These are phyloP conservation scores for Fusarium mangiferae DNA, from an alignment of 2,329 filamentous ascomycete genomes.

Conservation along the genomic window DNA sequence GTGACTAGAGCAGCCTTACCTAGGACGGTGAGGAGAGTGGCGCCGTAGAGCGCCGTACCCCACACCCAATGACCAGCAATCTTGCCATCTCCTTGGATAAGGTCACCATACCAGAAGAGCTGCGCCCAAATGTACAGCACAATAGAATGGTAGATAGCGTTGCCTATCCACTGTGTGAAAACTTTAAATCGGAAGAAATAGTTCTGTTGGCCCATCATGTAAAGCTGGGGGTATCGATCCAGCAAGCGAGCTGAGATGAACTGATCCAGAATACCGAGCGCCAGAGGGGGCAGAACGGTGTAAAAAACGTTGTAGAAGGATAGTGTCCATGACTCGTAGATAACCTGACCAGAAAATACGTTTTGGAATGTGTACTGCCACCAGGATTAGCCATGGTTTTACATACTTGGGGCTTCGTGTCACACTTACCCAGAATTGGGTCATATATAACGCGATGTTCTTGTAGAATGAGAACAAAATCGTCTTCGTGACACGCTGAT, in stretches of 20 bases:
- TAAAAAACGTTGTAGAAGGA: constrained; percentile 99
- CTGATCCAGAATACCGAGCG: constrained; percentile 96
- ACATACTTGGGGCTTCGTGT: neutral
- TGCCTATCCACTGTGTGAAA: constrained; percentile 91
- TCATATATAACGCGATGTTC: constrained; percentile 98
- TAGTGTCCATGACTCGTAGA: constrained; percentile 99
- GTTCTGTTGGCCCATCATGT: constrained; percentile 91
- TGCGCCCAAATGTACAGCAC: constrained; percentile 89
- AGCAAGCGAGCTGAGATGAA: constrained; percentile 94
- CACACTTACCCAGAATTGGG: constrained; percentile 90
- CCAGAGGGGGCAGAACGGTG: constrained; percentile 91
- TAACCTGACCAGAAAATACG: constrained; percentile 95
- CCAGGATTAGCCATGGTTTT: constrained; percentile 31
- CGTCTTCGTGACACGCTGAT: constrained; percentile 95
- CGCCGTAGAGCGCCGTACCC: constrained; percentile 94
- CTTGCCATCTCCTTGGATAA: constrained; percentile 80
- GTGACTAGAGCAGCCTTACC: constrained; percentile 95
- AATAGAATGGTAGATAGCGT: constrained; percentile 95
- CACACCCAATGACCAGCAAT: constrained; percentile 96
- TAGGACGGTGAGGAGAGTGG: constrained; percentile 91
- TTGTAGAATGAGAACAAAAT: constrained; percentile 99
- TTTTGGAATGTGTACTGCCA: constrained; percentile 94
- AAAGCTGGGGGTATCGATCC: constrained; percentile 95
- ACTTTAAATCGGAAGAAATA: constrained; percentile 93
- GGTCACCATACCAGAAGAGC: constrained; percentile 83